Evolutionary conservation across 257 asterid genomes (phyloP).

Genomic region (Sherardia arvensis): DNA sequence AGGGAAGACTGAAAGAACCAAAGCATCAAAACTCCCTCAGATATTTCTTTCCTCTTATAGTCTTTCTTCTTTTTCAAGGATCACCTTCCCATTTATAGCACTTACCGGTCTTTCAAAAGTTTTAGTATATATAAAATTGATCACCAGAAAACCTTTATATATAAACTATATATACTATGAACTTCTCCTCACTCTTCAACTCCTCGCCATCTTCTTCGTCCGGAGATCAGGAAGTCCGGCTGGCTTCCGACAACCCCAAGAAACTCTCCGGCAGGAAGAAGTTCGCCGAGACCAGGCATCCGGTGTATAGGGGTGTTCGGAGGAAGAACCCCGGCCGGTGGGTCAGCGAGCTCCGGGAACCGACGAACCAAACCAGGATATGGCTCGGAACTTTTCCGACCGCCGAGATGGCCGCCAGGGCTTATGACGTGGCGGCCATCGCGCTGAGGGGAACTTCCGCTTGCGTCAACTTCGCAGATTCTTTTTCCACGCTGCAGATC

Average conservation of each 20-base stretch:
- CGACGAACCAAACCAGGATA: conserved; percentile 57
- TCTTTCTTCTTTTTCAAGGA: not conserved
- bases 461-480: conserved; percentile 60
- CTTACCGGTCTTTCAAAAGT: not conserved
- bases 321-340: conserved; percentile 48
- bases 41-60: not conserved
- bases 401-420: conserved; percentile 65
- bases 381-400: conserved; percentile 75
- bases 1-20: too few relatives aligned
- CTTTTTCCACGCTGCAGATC: conserved; percentile 41
- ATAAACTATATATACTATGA: not conserved
- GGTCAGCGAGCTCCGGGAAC: conserved; percentile 68
- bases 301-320: conserved; percentile 54
- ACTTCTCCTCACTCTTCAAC: not conserved
- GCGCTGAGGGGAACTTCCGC: conserved; percentile 54
- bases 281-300: conserved; percentile 65
- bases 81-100: not conserved
- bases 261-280: conserved; percentile 52
- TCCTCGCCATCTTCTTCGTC: conserved; percentile 17
- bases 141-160: not conserved
- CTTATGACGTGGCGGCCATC: conserved; percentile 68
- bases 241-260: conserved; percentile 57
- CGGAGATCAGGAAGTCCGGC: not conserved
- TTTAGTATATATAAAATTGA: too few relatives aligned
- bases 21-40: too few relatives aligned